Evolutionary conservation across 768 basidiomycete genomes (phyloP).

Genomic region (Leccinellum rugosiceps): DNA sequence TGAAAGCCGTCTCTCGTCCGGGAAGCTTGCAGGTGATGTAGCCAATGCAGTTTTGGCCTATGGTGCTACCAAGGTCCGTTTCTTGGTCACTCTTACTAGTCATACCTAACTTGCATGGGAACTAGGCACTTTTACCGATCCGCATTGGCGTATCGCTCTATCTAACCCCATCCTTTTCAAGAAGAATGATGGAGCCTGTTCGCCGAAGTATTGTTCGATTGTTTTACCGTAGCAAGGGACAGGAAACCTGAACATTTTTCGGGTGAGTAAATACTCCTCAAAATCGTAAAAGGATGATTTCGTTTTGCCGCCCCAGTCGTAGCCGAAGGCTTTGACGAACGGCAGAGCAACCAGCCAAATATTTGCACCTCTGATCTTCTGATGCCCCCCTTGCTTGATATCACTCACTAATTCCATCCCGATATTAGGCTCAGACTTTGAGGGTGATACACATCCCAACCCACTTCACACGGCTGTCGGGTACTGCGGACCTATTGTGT

Average conservation of each 20-base stretch:
- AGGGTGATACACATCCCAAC: background rate
- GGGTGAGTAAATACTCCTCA: conserved; percentile 28
- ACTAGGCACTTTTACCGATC: conserved; percentile 68
- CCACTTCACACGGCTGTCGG: conserved; percentile 1
- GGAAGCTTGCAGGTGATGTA: conserved; percentile 65
- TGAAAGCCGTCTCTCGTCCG: conserved; percentile 21
- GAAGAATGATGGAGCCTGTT: conserved; percentile 62
- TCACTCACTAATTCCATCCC: conserved; percentile 9
- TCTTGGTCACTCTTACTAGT: background rate
- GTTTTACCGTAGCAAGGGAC: conserved; percentile 14
- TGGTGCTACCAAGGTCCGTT: conserved; percentile 66
- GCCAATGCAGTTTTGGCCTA: conserved; percentile 85
- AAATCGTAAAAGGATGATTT: conserved; percentile 47
- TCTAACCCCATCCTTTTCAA: conserved; percentile 69
- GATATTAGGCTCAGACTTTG: background rate
- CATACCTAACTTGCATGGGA: background rate
- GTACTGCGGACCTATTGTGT: background rate
- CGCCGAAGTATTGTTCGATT: conserved; percentile 28
- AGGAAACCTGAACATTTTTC: background rate
- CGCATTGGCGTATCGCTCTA: conserved; percentile 73
- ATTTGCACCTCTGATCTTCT: conserved; percentile 57
- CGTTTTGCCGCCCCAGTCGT: conserved; percentile 75
- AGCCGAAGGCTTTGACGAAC: conserved; percentile 59
- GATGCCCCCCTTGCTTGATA: background rate
- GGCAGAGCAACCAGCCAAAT: conserved; percentile 67